Conservation (phyloP, 495 filamentous ascomycete species). For the Aspergillus kassunensis region DNA sequence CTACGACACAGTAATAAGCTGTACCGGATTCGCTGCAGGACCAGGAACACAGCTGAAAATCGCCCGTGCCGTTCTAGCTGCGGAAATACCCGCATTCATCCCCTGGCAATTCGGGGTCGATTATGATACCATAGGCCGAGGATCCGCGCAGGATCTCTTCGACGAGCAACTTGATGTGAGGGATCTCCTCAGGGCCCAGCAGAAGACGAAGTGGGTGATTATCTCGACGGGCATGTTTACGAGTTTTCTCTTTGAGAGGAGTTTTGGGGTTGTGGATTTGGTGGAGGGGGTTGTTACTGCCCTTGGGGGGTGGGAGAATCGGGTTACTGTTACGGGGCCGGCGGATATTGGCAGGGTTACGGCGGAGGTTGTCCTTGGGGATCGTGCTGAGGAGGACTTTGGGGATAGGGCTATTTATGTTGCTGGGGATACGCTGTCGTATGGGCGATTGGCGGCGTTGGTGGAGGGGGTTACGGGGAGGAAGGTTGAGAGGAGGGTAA, state of each 20-base stretch:
- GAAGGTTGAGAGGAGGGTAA: conserved; percentile 42
- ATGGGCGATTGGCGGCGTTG: conserved; percentile 46
- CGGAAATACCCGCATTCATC: conserved; percentile 43
- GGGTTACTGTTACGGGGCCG: conserved; percentile 53
- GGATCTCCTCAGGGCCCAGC: conserved; percentile 45
- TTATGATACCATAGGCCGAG: conserved; percentile 55
- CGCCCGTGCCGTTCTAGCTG: conserved; percentile 45
- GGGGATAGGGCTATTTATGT: conserved; percentile 36
- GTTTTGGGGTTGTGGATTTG: conserved; percentile 52
- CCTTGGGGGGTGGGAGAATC: conserved; percentile 52
- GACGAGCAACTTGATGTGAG: conserved; percentile 59
- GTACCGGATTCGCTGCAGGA: conserved; percentile 50
- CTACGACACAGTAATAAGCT: conserved; percentile 52
- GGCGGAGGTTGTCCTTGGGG: conserved; percentile 45
- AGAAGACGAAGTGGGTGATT: conserved; percentile 49
- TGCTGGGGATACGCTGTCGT: conserved; percentile 57
- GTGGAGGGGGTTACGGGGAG: conserved; percentile 39
- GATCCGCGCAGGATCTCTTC: conserved; percentile 53
- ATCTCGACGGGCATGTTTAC: conserved; percentile 62
- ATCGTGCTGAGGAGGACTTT: conserved; percentile 18
- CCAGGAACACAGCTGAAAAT: conserved; percentile 50
- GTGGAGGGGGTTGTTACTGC: conserved; percentile 37
- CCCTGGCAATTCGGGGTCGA: conserved; percentile 69
- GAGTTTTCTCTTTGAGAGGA: conserved; percentile 56
- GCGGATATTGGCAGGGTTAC: conserved; percentile 56